Evolutionary conservation across 2,329 filamentous ascomycete genomes (phyloP).

Genomic region (Cephalotrichum gorgonifer): DNA sequence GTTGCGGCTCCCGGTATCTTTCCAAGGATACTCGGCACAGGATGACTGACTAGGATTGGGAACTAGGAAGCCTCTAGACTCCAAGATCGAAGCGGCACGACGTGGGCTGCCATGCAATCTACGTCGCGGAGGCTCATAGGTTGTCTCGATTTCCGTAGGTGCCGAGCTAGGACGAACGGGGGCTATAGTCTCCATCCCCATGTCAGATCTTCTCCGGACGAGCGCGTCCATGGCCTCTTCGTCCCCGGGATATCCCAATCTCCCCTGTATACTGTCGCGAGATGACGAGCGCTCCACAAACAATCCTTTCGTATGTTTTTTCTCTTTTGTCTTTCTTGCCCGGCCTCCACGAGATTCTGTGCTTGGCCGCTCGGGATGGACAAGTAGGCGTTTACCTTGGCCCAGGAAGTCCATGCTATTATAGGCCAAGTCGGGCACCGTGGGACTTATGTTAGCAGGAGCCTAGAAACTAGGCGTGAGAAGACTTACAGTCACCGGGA

Average conservation of each 20-base stretch:
- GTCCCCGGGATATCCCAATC: neutral
- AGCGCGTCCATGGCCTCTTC: neutral
- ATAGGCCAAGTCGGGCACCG: constrained; percentile 43
- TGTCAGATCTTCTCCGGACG: neutral
- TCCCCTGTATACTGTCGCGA: neutral
- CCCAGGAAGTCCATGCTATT: constrained; percentile 38
- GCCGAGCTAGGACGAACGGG: neutral
- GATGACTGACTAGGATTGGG: neutral
- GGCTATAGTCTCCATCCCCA: neutral
- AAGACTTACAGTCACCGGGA: constrained; percentile 10
- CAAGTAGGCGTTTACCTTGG: constrained; percentile 11
- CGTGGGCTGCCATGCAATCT: neutral
- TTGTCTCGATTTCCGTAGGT: neutral
- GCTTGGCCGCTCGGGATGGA: neutral
- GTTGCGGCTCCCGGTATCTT: neutral
- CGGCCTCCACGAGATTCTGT: neutral
- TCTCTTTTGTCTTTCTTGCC: constrained; percentile 17
- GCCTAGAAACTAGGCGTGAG: neutral
- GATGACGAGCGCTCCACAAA: neutral
- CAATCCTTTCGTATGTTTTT: constrained; percentile 16
- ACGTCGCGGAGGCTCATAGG: neutral
- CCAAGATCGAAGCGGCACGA: neutral
- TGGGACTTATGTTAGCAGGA: constrained; percentile 8
- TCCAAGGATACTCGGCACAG: neutral
- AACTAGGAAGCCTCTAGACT: neutral